Evolutionary conservation across 73 alveolate species (phyloP).

Genomic region (Paramecium octaurelia): DNA sequence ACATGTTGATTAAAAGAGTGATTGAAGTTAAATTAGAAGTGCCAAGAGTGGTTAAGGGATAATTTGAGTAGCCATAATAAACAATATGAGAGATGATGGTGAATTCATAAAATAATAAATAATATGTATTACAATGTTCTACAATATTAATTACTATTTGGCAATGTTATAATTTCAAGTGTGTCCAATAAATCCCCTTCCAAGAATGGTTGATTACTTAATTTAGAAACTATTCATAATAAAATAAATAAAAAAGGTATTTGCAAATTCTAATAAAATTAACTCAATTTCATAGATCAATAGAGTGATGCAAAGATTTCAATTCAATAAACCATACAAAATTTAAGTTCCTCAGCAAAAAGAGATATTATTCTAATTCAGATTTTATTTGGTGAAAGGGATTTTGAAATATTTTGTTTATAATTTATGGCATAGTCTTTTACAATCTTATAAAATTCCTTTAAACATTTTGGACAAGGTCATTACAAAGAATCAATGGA

Average conservation of each 20-base stretch:
- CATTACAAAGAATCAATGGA: constrained; percentile 30
- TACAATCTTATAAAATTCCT: neutral
- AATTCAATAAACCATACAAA: too few relatives aligned
- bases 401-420: neutral
- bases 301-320: neutral
- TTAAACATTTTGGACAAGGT: neutral
- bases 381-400: neutral
- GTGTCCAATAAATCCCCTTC: neutral
- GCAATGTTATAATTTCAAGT: too few relatives aligned
- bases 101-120: neutral
- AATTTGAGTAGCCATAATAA: neutral
- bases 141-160: neutral
- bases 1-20: constrained; percentile 60
- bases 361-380: neutral
- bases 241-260: neutral
- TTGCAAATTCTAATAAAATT: neutral
- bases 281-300: neutral
- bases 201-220: neutral
- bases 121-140: neutral
- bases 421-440: constrained; percentile 37
- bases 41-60: constrained; percentile 62
- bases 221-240: neutral
- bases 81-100: neutral
- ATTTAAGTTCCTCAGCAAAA: neutral
- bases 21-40: constrained; percentile 57